phyloP scores from a whole-genome alignment of 2,329 filamentous ascomycete species.

The Sporothrix inflata region DNA sequence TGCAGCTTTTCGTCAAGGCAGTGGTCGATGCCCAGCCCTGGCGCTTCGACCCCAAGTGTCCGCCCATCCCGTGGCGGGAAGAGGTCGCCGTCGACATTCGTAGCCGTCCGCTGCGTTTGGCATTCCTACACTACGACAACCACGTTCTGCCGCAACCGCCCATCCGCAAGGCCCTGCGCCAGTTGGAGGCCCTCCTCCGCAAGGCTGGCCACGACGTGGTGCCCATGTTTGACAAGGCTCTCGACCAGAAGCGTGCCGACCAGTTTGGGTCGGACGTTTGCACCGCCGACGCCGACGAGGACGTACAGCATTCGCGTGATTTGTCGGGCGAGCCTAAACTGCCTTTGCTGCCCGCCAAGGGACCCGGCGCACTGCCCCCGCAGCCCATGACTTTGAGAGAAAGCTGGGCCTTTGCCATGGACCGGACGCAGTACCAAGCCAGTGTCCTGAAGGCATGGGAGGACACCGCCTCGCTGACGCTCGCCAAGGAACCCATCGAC shows the following conservation, averaged over 20 bases:
- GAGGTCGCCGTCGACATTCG: neutral
- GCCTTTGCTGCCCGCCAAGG: neutral
- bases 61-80: neutral
- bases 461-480: too few relatives aligned
- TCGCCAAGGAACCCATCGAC: too few relatives aligned
- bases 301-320: neutral
- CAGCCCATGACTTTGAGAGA: neutral
- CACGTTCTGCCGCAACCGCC: neutral
- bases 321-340: neutral
- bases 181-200: neutral
- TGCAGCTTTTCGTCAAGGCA: slow-evolving; percentile 41
- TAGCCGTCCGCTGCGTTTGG: neutral
- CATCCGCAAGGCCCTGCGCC: neutral
- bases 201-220: neutral
- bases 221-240: neutral
- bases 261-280: neutral
- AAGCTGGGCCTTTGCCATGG: neutral
- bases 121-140: neutral
- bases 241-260: neutral
- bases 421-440: neutral
- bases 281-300: neutral
- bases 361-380: neutral
- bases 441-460: neutral
- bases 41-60: neutral
- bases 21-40: neutral